Base-by-base conservation (phyloP, 345 rosid genomes). In the Boechera stricta region DNA sequence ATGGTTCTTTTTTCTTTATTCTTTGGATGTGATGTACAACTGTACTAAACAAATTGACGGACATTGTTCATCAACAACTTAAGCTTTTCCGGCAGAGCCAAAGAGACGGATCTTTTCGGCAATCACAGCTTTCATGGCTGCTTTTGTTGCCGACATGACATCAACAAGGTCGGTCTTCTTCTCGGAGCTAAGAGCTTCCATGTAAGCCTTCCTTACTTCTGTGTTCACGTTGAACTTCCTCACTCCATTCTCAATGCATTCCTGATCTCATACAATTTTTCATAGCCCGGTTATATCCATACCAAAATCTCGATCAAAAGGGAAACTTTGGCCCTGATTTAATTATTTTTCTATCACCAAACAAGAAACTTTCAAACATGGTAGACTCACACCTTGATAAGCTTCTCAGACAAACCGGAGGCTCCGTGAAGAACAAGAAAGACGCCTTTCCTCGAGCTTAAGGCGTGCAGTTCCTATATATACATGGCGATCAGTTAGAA, bases 361-460 rank as follows among this genome's bases (percentile, higher is more conserved):
- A 60, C 18, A 31, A 62, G 16, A 59, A 44, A 18, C 32, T 64
- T 31, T 39, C 1, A 31, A 18, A 60, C 11, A 21, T 48, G 54
- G 35, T 42, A 26, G 69, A 60, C 38, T 64, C 63, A 51, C 75
- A 94, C 98, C 96, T 94, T 83, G 75, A 92, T 78, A 61, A 94
- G 89, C 42, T 86, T 86, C 67, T 75, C 66, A 3, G 97, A 76
- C 84, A 94, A 79, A 67, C 97, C 98, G 7, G 98, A 94, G 71
- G 98, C 98, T 75, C 97, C 97, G n/a, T 92, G 98, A 55, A 94
- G 91, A 56, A 94, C 97, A 79, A 94, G 86, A 64, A 86, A 76
- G 57, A 92, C 93, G 13, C 93, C 89, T 71, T 88, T 94, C 91
- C 85, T 92, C 2, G 86, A 88, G 70, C 92, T 75, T 83, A 89